Evolutionary conservation across 1,284 basidiomycete genomes (phyloP).

Genomic region (Baeospora myosura): DNA sequence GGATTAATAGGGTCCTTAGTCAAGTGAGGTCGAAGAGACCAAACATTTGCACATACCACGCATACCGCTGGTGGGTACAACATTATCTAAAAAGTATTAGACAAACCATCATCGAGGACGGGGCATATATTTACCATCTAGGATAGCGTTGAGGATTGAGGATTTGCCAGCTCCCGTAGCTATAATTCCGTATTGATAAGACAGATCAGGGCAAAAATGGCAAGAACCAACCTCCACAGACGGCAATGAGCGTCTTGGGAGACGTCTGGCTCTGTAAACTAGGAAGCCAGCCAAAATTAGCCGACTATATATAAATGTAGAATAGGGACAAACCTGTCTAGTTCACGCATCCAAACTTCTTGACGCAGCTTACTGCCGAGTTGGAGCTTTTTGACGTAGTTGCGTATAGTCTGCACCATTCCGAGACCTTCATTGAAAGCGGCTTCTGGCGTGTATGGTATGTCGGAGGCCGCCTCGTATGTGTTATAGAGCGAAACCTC

Average conservation of each 20-base stretch:
- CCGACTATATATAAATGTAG: neutral
- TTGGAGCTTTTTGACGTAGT: conserved; percentile 36
- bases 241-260: conserved; percentile 51
- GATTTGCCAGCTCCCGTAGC: conserved; percentile 59
- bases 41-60: conserved; percentile 34
- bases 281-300: neutral
- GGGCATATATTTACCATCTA: conserved; percentile 36
- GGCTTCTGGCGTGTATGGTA: conserved; percentile 41
- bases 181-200: conserved; percentile 16
- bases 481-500: conserved; percentile 23
- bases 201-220: conserved; percentile 1
- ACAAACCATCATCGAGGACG: conserved; percentile 4
- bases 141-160: conserved; percentile 50
- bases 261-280: conserved; percentile 43
- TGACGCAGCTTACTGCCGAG: conserved; percentile 48
- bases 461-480: conserved; percentile 30
- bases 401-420: conserved; percentile 45
- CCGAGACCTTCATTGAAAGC: conserved; percentile 43
- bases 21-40: neutral
- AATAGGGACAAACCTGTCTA: conserved; percentile 36
- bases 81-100: conserved; percentile 35
- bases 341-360: conserved; percentile 53
- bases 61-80: conserved; percentile 61
- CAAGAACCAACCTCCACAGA: conserved; percentile 43
- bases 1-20: no score